Conservation (phyloP, 1,284 basidiomycete species). For the Ceratobasidium sp. region DNA sequence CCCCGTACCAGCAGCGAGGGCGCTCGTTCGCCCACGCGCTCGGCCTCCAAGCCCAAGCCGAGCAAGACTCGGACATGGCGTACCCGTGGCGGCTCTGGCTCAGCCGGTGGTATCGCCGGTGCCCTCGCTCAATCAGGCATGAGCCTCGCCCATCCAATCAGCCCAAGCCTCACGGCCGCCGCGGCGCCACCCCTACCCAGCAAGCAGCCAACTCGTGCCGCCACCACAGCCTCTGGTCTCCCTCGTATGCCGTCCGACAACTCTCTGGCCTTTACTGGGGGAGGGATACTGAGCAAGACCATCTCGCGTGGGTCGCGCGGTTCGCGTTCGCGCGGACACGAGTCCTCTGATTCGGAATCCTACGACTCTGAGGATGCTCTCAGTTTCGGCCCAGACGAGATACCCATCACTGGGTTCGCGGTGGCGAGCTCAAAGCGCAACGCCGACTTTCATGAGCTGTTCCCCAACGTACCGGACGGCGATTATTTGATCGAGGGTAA, state of each 20-base stretch:
- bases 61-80: constrained; percentile 16
- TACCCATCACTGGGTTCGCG: constrained; percentile 90
- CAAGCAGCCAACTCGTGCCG: constrained; percentile 42
- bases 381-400: constrained; percentile 68
- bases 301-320: constrained; percentile 36
- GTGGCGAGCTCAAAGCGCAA: constrained; percentile 95
- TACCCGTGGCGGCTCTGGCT: constrained; percentile 11
- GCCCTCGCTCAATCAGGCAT: constrained; percentile 72
- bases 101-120: constrained; percentile 59
- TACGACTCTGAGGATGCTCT: constrained; percentile 51
- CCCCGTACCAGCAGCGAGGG: constrained; percentile 22
- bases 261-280: constrained; percentile 45
- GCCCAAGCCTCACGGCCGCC: constrained; percentile 51
- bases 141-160: constrained; percentile 66
- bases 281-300: constrained; percentile 37
- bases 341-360: constrained; percentile 42
- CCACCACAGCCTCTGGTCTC: constrained; percentile 39
- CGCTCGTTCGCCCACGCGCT: constrained; percentile 23
- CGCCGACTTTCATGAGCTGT: constrained; percentile 93
- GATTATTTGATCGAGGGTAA: constrained; percentile 97
- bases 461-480: constrained; percentile 87
- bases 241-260: constrained; percentile 46
- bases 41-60: constrained; percentile 1
- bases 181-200: constrained; percentile 52
- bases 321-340: constrained; percentile 33